Conservation (phyloP, 2,329 filamentous ascomycete species). For the Aspergillus spinulosporus region DNA sequence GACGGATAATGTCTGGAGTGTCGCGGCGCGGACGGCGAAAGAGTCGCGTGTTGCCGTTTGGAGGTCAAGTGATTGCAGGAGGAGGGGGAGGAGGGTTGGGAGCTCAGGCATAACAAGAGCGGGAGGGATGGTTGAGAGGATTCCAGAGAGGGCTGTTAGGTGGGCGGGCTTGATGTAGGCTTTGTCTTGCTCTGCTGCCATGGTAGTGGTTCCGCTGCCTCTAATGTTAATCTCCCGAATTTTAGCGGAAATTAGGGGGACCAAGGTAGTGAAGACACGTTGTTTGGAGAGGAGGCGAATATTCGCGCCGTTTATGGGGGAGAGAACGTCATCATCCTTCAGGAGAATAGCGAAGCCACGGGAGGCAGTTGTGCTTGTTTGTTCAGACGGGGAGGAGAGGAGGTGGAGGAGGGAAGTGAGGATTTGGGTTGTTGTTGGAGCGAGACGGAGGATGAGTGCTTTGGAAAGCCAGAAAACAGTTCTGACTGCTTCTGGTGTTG, state of each 20-base stretch:
- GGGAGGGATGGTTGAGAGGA: constrained; percentile 61
- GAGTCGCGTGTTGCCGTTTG: constrained; percentile 39
- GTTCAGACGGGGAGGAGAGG: constrained; percentile 46
- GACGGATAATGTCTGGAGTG: constrained; percentile 59
- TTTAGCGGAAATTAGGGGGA: constrained; percentile 56
- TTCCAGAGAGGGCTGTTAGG: constrained; percentile 62
- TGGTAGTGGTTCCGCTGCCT: constrained; percentile 30
- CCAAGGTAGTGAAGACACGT: constrained; percentile 60
- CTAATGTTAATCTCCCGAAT: constrained; percentile 48
- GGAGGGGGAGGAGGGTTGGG: constrained; percentile 57
- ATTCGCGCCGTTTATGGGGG: constrained; percentile 60
- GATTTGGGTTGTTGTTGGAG: constrained; percentile 51
- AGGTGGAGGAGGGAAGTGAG: constrained; percentile 52
- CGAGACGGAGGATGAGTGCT: constrained; percentile 57
- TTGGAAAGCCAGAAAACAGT: constrained; percentile 63
- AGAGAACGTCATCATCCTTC: constrained; percentile 61
- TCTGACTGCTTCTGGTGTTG: constrained; percentile 48
- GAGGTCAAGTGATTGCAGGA: constrained; percentile 64
- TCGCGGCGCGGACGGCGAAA: constrained; percentile 59
- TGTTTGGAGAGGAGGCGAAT: constrained; percentile 65
- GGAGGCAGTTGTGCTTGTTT: constrained; percentile 54
- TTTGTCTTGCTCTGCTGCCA: constrained; percentile 20
- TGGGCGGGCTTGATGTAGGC: constrained; percentile 57
- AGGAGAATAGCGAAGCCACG: constrained; percentile 61
- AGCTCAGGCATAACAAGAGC: constrained; percentile 61